Evolutionary conservation across 768 basidiomycete species (phyloP).

Genomic region (Hydnum rufescens): DNA sequence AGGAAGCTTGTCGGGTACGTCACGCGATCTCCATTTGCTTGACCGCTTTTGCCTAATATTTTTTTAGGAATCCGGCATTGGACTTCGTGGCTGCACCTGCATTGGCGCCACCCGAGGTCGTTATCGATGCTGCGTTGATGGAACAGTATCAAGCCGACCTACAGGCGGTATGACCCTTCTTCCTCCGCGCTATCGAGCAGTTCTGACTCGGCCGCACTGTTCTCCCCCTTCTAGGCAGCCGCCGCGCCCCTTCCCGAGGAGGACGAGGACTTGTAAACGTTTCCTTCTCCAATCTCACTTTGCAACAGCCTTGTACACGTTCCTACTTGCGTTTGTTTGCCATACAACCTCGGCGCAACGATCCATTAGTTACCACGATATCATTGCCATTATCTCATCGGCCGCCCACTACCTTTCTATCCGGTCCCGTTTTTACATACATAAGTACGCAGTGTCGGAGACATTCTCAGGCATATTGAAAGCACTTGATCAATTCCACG

Average conservation of each 20-base stretch:
- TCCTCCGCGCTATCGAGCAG: neutral
- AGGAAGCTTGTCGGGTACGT: slow-evolving; percentile 91
- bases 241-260: slow-evolving; percentile 92
- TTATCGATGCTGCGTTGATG: slow-evolving; percentile 64
- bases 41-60: neutral
- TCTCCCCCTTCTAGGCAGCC: slow-evolving; percentile 44
- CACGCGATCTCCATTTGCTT: neutral
- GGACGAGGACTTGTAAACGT: slow-evolving; percentile 48
- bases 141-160: slow-evolving; percentile 61
- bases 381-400: neutral
- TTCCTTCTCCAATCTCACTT: neutral
- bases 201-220: neutral
- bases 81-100: slow-evolving; percentile 97
- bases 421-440: too few species aligned
- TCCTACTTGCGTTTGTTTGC: too few species aligned
- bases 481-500: neutral
- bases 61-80: slow-evolving; percentile 51
- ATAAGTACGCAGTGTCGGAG: too few species aligned
- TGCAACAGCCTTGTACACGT: too few species aligned
- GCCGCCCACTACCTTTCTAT: too few species aligned
- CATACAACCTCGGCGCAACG: too few species aligned
- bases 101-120: slow-evolving; percentile 82
- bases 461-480: too few species aligned
- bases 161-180: slow-evolving; percentile 31
- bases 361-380: neutral